Percentiles rank a stretch among this genome's conserved stretches.
Conservation (phyloP, 768 basidiomycete species). For the Pleurotus tuber-regium region DNA sequence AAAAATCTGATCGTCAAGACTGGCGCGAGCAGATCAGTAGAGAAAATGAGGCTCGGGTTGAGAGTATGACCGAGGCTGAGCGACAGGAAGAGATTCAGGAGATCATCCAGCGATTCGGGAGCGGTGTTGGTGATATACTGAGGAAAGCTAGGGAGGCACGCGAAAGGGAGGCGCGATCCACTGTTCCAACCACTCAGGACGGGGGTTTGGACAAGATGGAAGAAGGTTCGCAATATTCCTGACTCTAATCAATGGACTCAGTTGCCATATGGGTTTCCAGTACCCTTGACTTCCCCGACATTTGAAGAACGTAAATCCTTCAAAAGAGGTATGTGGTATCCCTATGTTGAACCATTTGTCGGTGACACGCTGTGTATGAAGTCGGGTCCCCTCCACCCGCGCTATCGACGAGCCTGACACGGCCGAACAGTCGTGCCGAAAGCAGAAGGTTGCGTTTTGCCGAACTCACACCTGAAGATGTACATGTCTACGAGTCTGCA, state of each 20-base stretch:
- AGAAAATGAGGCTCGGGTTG: slow-evolving; percentile 65
- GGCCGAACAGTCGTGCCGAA: slow-evolving; percentile 57
- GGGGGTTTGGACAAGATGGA: neutral
- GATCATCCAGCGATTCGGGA: slow-evolving; percentile 71
- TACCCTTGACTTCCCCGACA: neutral
- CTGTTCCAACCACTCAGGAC: neutral
- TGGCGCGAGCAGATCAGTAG: slow-evolving; percentile 59
- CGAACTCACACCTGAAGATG: slow-evolving; percentile 68
- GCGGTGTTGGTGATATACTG: slow-evolving; percentile 60
- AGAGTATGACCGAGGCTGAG: slow-evolving; percentile 70
- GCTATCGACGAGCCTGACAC: slow-evolving; percentile 47
- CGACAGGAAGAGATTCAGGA: slow-evolving; percentile 61
- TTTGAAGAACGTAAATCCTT: neutral
- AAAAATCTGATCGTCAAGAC: slow-evolving; percentile 23
- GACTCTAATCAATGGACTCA: no score
- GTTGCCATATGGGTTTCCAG: neutral
- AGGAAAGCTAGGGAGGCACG: slow-evolving; percentile 48
- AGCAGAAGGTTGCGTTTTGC: slow-evolving; percentile 68
- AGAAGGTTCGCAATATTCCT: no score
- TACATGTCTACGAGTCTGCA: slow-evolving; percentile 81
- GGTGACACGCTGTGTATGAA: slow-evolving; percentile 14
- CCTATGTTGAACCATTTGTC: no score
- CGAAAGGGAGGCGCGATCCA: slow-evolving; percentile 25
- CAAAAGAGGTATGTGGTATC: slow-evolving; percentile 1
- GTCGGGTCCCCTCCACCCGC: slow-evolving; percentile 43